Evolutionary conservation across 2,329 filamentous ascomycete genomes (phyloP), one percentile per base, ranked within the genome.

Genomic region (Thielaviopsis musarum): DNA sequence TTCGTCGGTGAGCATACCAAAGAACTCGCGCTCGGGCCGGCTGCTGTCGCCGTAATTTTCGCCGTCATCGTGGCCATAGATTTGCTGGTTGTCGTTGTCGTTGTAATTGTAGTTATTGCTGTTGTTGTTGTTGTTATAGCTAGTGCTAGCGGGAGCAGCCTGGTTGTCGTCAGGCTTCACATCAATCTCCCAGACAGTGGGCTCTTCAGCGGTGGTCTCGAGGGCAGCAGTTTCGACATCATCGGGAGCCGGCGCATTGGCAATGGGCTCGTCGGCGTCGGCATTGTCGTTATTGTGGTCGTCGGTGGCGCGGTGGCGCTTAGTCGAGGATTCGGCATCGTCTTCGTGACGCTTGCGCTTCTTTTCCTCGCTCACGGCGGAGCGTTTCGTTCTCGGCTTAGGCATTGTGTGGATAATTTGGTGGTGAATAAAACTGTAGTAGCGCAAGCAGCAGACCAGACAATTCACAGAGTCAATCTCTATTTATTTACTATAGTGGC

Each of bases 1-100:
- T 65, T 94, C 82, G 59, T 94, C 85, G 66, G 89, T 87, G 26
- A 98, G 83, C 76, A 96, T 84, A 64, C 93, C 93, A 66, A 94
- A 97, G 74, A 95, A 98, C 60, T 88, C 83, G 65, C 77, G 81
- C 62, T 88, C 87, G 10, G 71, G 68, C 12, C 63, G 61, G 13
- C 65, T 67, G 28, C 66, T 63, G 49, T 68, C 65, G 26, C 66
- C 64, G 22, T 64, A 56, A 24, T 54, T 34, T 21, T 55, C 63
- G 45, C 65, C 65, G 30, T 63, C 63, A 13, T 64, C 64, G 41
- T 66, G 64, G 53, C 64, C 64, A 38, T 67, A 60, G 57, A 61
- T 63, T 34, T 67, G 63, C 49, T 61, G 60, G 19, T 65, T 63
- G 45, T 67, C 56, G 57, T 66, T 54, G 52, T 62, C 54, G 54